Conservation (phyloP, 2,329 filamentous ascomycete species). For the Aspergillus versicolor region DNA sequence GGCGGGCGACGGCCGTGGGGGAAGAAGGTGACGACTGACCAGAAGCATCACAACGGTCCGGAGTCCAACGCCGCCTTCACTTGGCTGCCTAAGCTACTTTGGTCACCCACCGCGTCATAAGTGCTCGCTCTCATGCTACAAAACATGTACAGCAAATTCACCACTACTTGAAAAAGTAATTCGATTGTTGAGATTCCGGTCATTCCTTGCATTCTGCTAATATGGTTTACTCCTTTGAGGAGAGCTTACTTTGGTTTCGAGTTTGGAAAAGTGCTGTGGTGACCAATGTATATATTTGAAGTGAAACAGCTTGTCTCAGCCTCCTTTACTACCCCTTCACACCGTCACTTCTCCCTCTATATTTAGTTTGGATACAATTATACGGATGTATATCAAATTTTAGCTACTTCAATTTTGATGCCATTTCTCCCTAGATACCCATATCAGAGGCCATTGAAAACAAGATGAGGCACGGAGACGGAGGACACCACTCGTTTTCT, state of each 20-base stretch:
- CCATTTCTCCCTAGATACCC: too few relatives aligned
- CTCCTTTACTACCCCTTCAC: background rate
- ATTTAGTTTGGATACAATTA: too few relatives aligned
- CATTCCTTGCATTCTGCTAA: too few relatives aligned
- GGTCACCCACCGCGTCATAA: background rate
- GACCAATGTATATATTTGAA: background rate
- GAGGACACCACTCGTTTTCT: too few relatives aligned
- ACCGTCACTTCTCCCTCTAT: background rate
- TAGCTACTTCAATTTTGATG: too few relatives aligned
- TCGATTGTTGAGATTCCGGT: background rate
- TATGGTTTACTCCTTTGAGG: too few relatives aligned
- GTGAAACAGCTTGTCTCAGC: background rate
- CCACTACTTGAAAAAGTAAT: background rate
- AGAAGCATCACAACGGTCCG: constrained; percentile 5
- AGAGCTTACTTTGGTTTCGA: background rate
- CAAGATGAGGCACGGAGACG: too few relatives aligned
- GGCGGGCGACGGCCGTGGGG: constrained; percentile 7
- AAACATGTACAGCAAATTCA: background rate
- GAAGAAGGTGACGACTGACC: constrained; percentile 10
- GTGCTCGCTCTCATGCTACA: too few relatives aligned
- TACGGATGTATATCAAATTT: background rate
- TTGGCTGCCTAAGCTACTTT: constrained; percentile 11
- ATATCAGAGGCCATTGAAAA: too few relatives aligned
- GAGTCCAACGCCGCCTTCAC: constrained; percentile 5
- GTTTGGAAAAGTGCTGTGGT: background rate